Evolutionary conservation across 352 stramenopile genomes (phyloP).

Genomic region (Phytophthora lateralis): DNA sequence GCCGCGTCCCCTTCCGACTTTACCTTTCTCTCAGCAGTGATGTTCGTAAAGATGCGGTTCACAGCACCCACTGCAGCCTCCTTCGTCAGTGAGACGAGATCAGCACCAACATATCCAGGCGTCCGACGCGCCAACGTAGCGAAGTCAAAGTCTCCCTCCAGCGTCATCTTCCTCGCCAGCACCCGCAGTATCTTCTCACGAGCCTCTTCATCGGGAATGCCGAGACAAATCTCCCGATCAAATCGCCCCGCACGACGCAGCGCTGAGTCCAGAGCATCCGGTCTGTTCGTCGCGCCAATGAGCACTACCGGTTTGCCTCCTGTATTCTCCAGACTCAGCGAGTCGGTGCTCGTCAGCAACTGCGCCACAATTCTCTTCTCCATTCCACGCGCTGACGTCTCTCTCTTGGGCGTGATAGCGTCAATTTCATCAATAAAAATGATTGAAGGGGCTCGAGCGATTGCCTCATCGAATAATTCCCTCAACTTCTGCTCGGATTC

Average conservation of each 20-base stretch:
- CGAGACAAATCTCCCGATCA: conserved; percentile 98
- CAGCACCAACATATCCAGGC: conserved; percentile 97
- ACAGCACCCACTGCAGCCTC: conserved; percentile 98
- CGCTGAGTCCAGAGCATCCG: conserved; percentile 96
- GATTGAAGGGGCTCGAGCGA: conserved; percentile 94
- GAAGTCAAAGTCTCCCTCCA: conserved; percentile 95
- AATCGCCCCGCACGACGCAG: conserved; percentile 97
- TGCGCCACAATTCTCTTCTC: conserved; percentile 98
- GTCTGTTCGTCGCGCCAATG: conserved; percentile 97
- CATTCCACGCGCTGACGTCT: conserved; percentile 93
- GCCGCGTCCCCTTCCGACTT: conserved; percentile 11
- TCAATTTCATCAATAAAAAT: conserved; percentile 99
- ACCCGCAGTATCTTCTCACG: conserved; percentile 95
- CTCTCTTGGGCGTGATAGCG: conserved; percentile 95
- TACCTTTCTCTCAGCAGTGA: conserved; percentile 38
- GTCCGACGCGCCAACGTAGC: conserved; percentile 91
- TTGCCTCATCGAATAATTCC: conserved; percentile 95
- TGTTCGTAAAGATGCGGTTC: conserved; percentile 96
- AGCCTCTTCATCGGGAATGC: conserved; percentile 96
- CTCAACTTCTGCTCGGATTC: conserved; percentile 89
- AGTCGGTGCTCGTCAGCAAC: conserved; percentile 93
- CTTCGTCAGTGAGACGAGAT: conserved; percentile 97
- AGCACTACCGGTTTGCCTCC: conserved; percentile 95
- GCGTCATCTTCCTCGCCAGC: conserved; percentile 94
- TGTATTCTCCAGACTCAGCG: conserved; percentile 89